Evolutionary conservation across 208 protist genomes (phyloP).

Genomic region (Trypanosoma boissoni): DNA sequence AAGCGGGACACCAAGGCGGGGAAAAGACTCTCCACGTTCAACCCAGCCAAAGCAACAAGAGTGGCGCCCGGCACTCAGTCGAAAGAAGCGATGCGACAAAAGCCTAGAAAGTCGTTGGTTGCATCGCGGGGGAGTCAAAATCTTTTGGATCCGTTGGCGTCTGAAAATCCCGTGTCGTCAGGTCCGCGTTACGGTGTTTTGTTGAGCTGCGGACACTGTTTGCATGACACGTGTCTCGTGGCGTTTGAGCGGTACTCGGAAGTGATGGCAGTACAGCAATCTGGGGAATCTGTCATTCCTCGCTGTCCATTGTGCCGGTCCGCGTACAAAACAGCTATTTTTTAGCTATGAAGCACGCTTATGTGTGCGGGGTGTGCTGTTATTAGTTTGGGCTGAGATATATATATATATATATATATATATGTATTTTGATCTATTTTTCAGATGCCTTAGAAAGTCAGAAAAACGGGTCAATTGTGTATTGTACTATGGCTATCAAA

Average conservation of each 20-base stretch:
- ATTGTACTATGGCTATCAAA: no score
- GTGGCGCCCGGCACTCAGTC: no score
- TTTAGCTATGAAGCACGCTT: conserved; percentile 26
- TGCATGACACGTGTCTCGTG: conserved; percentile 67
- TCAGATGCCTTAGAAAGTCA: no score
- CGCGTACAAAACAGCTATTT: conserved; percentile 69
- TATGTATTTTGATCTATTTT: no score
- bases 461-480: no score
- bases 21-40: background rate
- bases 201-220: conserved; percentile 84
- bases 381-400: background rate
- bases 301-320: conserved; percentile 78
- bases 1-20: conserved; percentile 4
- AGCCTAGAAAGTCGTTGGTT: no score
- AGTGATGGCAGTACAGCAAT: conserved; percentile 31
- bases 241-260: conserved; percentile 76
- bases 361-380: background rate
- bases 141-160: no score
- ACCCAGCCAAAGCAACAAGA: no score
- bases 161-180: no score
- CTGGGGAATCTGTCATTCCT: conserved; percentile 10
- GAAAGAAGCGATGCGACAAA: no score
- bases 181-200: conserved; percentile 50
- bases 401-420: background rate
- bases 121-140: no score